Conservation (phyloP, 768 basidiomycete genomes). For the Tulasnella sp. region DNA sequence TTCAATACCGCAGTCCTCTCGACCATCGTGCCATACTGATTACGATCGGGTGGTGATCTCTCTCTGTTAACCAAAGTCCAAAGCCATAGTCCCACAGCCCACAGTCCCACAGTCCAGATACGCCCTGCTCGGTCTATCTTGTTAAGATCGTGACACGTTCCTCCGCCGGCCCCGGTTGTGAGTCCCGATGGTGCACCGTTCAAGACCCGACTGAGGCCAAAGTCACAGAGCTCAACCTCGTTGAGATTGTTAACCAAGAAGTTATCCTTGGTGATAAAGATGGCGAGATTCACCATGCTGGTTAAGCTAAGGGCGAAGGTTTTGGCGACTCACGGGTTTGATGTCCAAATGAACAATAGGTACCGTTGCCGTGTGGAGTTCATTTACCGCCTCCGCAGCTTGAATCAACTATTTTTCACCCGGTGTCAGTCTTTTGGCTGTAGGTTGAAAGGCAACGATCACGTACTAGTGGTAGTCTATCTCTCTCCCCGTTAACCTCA, state of each 20-base stretch:
- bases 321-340: background rate
- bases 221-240: background rate
- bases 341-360: background rate
- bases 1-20: too few species aligned
- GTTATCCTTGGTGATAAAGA: background rate
- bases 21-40: too few species aligned
- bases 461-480: background rate
- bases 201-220: background rate
- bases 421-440: background rate
- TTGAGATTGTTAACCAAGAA: background rate
- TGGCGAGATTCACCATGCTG: background rate
- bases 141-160: too few species aligned
- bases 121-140: too few species aligned
- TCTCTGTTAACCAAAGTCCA: too few species aligned
- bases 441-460: too few species aligned
- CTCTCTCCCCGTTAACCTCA: background rate
- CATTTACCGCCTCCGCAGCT: background rate
- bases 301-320: background rate
- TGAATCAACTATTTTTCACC: background rate
- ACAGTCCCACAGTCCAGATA: too few species aligned
- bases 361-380: background rate
- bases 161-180: background rate
- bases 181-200: background rate
- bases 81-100: too few species aligned
- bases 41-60: too few species aligned